Conservation (phyloP, 169 alveolate species). For the Plasmodium ovale region DNA sequence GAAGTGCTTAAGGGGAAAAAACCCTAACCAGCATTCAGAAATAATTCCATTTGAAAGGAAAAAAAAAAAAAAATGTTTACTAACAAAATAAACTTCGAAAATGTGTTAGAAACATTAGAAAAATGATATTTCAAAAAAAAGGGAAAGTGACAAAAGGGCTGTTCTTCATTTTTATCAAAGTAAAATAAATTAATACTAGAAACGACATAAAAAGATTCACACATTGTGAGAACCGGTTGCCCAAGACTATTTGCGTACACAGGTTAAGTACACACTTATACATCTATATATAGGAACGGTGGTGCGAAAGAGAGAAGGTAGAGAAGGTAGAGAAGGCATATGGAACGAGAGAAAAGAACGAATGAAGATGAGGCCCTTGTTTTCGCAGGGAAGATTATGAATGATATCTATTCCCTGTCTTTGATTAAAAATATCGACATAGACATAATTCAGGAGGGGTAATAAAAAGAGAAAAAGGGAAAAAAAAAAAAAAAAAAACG, state of each 20-base stretch:
- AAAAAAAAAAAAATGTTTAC: background rate
- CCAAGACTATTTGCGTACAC: background rate
- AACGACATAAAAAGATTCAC: background rate
- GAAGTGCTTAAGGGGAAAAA: background rate
- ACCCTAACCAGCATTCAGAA: background rate
- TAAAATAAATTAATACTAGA: conserved; percentile 1
- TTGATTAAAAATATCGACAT: conserved; percentile 45
- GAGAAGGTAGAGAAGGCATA: conserved; percentile 1
- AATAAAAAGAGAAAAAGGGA: background rate
- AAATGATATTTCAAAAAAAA: conserved; percentile 1
- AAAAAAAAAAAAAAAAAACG: background rate
- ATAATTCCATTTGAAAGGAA: background rate
- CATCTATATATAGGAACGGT: background rate
- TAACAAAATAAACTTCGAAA: background rate
- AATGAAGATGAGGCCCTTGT: conserved; percentile 20
- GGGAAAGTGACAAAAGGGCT: background rate
- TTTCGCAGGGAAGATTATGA: conserved; percentile 38
- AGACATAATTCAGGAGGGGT: conserved; percentile 73
- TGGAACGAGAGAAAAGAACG: conserved; percentile 10
- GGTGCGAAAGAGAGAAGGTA: conserved; percentile 7
- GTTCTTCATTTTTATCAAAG: background rate
- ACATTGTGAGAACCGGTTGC: background rate
- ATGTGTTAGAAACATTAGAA: background rate
- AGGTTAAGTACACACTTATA: too few species aligned
- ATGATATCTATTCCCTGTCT: conserved; percentile 30